Evolutionary conservation across 768 basidiomycete species (phyloP), one percentile per base, ranked within the genome.

Genomic region (Boletales sp.): DNA sequence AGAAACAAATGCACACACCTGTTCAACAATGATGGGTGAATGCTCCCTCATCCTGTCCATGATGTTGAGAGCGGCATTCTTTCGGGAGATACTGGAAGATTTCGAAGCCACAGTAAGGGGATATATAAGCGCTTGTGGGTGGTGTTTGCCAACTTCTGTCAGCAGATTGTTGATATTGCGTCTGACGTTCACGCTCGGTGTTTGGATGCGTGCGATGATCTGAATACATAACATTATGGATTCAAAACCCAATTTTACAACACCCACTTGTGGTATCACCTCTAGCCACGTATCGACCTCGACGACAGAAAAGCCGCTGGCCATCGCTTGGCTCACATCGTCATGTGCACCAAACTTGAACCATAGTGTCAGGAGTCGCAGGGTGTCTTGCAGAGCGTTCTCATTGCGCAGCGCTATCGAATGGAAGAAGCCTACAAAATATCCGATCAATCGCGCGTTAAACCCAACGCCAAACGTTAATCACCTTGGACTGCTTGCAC

Each of bases 141-240:
- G 96, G 48, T 92, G 87, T 65, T 89, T 92, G 58, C 96, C 96
- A 54, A 99, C 90, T 61, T 94, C 93, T 12, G 82, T 87, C 45
- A 99, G 72, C 12, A 99, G 75, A 58, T 82, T 82, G 59, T 92
- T 86, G 65, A 99, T 95, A 53, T 94, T 90, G 56, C 86, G 80
- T 33, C 92, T 82, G 54, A 98, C 90, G 52, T 88, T 89, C 15
- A 74, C 71, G 58, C 87, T 88, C 0, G 95, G 94, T 0, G 94
- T 96, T 74, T 99, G 94, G 57, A 99, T 95, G 14, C 96, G 87
- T 36, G 96, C 96, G 61, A 99, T 98, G 56, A 99, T 95, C 92
- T 98, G 51, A 35, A 52, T 21, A 21, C 8, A 34, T 10, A 32
- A 8, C 35, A 49, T 35, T 17, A 4, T 30, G 11, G 19, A 33